Evolutionary conservation across 768 basidiomycete genomes (phyloP).

Genomic region (Lyophyllum decastes): DNA sequence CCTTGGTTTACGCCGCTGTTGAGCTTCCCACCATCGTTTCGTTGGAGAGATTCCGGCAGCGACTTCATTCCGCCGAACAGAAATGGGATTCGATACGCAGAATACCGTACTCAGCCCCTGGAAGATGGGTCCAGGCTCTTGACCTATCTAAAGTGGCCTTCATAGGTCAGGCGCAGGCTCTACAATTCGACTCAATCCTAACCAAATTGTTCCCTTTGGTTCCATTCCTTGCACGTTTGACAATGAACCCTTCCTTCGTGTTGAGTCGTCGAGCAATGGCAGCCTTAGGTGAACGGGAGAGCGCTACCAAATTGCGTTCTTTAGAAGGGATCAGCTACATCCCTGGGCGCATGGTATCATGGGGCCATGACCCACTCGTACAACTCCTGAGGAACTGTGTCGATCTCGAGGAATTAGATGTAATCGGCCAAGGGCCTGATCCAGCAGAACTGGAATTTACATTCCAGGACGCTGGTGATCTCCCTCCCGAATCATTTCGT

Average conservation of each 20-base stretch:
- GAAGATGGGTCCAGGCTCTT: conserved; percentile 80
- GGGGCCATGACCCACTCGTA: conserved; percentile 58
- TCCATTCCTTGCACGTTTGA: conserved; percentile 60
- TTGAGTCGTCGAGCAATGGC: conserved; percentile 61
- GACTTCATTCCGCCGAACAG: conserved; percentile 63
- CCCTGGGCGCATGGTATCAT: conserved; percentile 29
- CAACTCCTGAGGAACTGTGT: conserved; percentile 54
- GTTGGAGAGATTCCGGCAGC: conserved; percentile 60
- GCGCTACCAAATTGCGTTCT: conserved; percentile 45
- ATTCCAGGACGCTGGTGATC: conserved; percentile 21
- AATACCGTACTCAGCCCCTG: conserved; percentile 85
- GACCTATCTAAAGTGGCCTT: conserved; percentile 63
- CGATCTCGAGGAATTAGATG: conserved; percentile 62
- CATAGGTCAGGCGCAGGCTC: conserved; percentile 45
- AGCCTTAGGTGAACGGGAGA: conserved; percentile 54
- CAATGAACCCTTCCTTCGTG: conserved; percentile 55
- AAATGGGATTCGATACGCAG: conserved; percentile 89
- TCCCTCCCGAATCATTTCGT: conserved; percentile 33
- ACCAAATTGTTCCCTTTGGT: conserved; percentile 64
- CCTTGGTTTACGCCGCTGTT: conserved; percentile 64
- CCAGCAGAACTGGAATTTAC: conserved; percentile 46
- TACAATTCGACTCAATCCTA: conserved; percentile 63
- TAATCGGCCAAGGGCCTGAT: conserved; percentile 62
- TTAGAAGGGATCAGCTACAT: conserved; percentile 61
- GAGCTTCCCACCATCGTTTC: conserved; percentile 40